A percentile compares a stretch with the other conserved stretches of the same genome.
Evolutionary conservation across 169 alveolate genomes (phyloP).

Genomic region (Cardiosporidium cionae): DNA sequence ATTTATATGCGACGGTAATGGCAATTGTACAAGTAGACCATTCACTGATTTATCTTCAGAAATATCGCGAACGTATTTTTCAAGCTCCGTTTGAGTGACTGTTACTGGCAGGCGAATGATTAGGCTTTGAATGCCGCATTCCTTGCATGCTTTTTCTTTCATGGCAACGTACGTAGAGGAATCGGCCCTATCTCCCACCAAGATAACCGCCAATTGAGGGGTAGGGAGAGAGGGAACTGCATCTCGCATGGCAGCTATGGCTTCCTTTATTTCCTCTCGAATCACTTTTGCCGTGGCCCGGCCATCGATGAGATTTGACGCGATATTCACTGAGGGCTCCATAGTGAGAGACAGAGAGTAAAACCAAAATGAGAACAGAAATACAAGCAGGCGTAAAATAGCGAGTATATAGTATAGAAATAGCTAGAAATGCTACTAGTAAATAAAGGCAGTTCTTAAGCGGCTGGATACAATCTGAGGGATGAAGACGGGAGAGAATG

Average conservation of each 20-base stretch:
- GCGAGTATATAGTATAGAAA: too few relatives aligned
- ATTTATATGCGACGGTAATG: conserved; percentile 51
- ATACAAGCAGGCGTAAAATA: too few relatives aligned
- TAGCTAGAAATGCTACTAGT: too few relatives aligned
- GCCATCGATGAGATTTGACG: conserved; percentile 3
- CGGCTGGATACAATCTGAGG: too few relatives aligned
- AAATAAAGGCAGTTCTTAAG: too few relatives aligned
- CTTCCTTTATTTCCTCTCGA: background rate
- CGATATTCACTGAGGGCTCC: too few relatives aligned
- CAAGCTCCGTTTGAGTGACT: conserved; percentile 28
- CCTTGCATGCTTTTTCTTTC: conserved; percentile 20
- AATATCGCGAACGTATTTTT: conserved; percentile 28
- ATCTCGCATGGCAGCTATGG: background rate
- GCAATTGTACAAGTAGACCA: conserved; percentile 52
- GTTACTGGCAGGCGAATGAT: background rate
- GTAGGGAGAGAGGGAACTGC: background rate
- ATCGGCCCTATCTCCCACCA: conserved; percentile 17
- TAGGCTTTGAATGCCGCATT: conserved; percentile 2
- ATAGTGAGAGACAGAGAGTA: too few relatives aligned
- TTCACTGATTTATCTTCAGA: conserved; percentile 28
- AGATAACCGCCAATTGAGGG: conserved; percentile 10
- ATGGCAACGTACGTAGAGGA: conserved; percentile 10
- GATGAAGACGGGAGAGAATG: too few relatives aligned
- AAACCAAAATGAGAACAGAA: too few relatives aligned
- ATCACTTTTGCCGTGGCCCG: background rate